Evolutionary conservation across 2,329 filamentous ascomycete species (phyloP), one percentile per base, ranked within the genome.

Genomic region (Cryoendolithus antarcticus): DNA sequence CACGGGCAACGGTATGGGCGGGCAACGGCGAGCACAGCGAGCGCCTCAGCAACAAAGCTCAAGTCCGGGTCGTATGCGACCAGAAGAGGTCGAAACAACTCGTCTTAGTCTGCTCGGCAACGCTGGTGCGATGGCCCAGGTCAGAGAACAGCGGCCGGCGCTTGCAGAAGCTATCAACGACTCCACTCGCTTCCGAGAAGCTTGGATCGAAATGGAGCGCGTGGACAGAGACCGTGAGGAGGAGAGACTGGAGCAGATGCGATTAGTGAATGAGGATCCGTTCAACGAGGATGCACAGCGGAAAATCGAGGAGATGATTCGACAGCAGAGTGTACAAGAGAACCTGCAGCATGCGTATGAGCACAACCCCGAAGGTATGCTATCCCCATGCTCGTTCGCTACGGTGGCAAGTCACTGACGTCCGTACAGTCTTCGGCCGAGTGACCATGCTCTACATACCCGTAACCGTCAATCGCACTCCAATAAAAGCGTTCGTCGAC

Each of bases 401-500:
- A n/a, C n/a, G n/a, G 34, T 36, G 30, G 21, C 30, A 19, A 12
- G 24, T 11, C 39, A 34, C 42, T 44, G 35, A 42, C 44, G 32
- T 13, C 41, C 27, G n/a, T n/a, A n/a, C 51, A 94, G 88, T 91
- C 21, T 98, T 98, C 57, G 91, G 86, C 39, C 77, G 83, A 51
- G 91, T 98, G 31, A 86, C 89, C 51, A 91, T 98, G 80, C 75
- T 98, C 35, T 98, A 98, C 62, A 82, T 96, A 50, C 80, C 93
- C 56, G 88, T 94, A 44, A 84, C 93, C 59, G 91, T 98, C 52
- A 98, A 98, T 61, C 82, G 84, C 9, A 75, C 85, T 51, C 84
- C 83, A 41, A 80, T 98, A 52, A 96, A 95, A 67, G 91, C 89
- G 2, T 82, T 98, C 50, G 91, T 98, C 44, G 91, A 98, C 61